These are phyloP conservation scores for Linnemannia exigua DNA, from an alignment of 192 early-diverging fungal genomes.

Conservation along the genomic window DNA sequence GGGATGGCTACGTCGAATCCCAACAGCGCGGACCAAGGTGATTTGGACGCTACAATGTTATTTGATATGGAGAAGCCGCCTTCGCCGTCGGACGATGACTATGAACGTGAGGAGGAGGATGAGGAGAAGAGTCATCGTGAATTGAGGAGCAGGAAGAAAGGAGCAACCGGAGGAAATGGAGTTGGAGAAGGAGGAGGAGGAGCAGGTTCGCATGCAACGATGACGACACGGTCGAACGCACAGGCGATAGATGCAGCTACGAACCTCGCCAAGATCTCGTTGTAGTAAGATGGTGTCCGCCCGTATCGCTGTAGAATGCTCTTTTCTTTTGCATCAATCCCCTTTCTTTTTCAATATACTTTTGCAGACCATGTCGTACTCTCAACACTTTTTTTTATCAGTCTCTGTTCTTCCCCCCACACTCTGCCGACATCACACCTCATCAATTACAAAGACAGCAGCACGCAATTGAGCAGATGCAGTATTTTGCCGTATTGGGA, in stretches of 20 bases:
- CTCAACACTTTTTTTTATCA: too few species aligned
- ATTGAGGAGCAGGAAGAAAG: neutral
- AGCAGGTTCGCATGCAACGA: slow-evolving; percentile 34
- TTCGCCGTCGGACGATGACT: slow-evolving; percentile 38
- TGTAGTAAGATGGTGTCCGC: neutral
- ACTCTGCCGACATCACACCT: neutral
- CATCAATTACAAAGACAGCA: slow-evolving; percentile 5
- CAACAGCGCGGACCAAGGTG: neutral
- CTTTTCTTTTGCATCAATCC: neutral
- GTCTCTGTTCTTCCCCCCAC: neutral
- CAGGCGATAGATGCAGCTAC: slow-evolving; percentile 15
- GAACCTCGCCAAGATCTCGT: slow-evolving; percentile 18
- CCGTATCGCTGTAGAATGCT: neutral
- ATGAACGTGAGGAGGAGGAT: slow-evolving; percentile 34
- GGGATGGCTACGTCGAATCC: neutral
- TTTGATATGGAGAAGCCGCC: slow-evolving; percentile 44
- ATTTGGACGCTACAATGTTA: slow-evolving; percentile 40
- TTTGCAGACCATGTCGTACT: neutral
- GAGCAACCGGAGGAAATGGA: too few species aligned
- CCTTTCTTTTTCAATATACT: neutral
- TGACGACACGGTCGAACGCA: slow-evolving; percentile 41
- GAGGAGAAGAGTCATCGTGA: slow-evolving; percentile 14
- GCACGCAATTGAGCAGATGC: neutral
- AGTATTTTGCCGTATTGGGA: neutral
- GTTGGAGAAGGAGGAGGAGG: neutral